phyloP scores from a whole-genome alignment of 192 early-diverging fungal genomes.

The Coemansia guatemalensis region DNA sequence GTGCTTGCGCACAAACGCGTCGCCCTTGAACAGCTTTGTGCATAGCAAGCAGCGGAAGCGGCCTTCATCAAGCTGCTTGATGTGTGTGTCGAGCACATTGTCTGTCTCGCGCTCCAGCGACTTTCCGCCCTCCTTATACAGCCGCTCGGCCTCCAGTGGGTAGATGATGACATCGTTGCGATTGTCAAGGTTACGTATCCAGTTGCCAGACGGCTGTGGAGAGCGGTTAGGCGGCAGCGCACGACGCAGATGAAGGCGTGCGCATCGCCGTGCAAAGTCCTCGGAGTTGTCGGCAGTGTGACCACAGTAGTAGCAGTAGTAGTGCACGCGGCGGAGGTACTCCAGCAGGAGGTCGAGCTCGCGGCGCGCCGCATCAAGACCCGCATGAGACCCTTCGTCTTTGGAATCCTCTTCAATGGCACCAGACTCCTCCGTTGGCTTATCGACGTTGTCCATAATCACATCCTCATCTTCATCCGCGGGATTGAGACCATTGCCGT shows the following conservation, averaged over 20 bases:
- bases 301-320: conserved; percentile 96
- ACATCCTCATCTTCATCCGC: conserved; percentile 21
- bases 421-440: conserved; percentile 11
- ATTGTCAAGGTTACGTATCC: conserved; percentile 49
- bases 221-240: conserved; percentile 26
- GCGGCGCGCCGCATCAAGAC: conserved; percentile 22
- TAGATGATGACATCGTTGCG: conserved; percentile 57
- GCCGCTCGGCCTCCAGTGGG: conserved; percentile 50
- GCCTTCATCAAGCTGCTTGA: conserved; percentile 63
- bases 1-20: conserved; percentile 94
- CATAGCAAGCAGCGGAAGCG: conserved; percentile 90
- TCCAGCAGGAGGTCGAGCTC: conserved; percentile 79
- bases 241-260: conserved; percentile 58
- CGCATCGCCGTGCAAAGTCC: conserved; percentile 81
- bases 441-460: conserved; percentile 21
- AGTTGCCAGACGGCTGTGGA: conserved; percentile 48
- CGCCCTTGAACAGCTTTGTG: conserved; percentile 91
- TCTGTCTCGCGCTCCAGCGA: conserved; percentile 53
- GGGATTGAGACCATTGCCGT: conserved; percentile 8
- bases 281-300: conserved; percentile 78
- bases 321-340: conserved; percentile 88
- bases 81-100: conserved; percentile 40
- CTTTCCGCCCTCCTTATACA: conserved; percentile 54
- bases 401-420: conserved; percentile 10
- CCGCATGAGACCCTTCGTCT: conserved; percentile 8